A percentile compares a stretch with the other conserved stretches of the same genome.
These are phyloP conservation scores for Phytophthora ramorum DNA, from an alignment of 352 stramenopile species.

Conservation along the genomic window DNA sequence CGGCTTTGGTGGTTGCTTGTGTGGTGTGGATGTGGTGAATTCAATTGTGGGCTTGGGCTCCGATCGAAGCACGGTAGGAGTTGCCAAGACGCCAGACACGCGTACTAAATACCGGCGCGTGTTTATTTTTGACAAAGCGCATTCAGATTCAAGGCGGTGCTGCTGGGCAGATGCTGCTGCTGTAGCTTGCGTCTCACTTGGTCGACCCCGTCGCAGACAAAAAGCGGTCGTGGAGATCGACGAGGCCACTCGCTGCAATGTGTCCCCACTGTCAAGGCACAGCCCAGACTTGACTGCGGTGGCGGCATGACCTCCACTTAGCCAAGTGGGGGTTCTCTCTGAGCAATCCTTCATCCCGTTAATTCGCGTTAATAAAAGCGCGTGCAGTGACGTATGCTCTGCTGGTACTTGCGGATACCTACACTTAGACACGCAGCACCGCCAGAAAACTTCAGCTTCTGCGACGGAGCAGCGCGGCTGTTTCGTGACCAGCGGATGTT, in stretches of 20 bases:
- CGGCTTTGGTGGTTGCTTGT: constrained; percentile 1
- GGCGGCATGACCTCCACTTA: too few relatives aligned
- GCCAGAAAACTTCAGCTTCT: constrained; percentile 32
- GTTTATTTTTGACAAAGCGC: background rate
- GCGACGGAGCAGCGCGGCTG: constrained; percentile 9
- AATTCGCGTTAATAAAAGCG: too few relatives aligned
- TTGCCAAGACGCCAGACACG: background rate
- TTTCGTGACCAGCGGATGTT: background rate
- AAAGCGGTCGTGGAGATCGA: too few relatives aligned
- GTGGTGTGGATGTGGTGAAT: constrained; percentile 3
- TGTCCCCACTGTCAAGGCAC: too few relatives aligned
- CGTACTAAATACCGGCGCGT: background rate
- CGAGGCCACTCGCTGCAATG: too few relatives aligned
- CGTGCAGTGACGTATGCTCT: too few relatives aligned
- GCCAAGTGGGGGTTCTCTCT: background rate
- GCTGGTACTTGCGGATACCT: background rate
- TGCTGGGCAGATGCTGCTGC: background rate
- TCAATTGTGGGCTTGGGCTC: background rate
- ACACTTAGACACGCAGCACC: constrained; percentile 31
- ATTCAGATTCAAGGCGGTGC: constrained; percentile 2
- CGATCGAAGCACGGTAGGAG: background rate
- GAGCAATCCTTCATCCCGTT: background rate
- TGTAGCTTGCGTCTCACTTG: background rate
- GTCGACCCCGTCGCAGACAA: too few relatives aligned
- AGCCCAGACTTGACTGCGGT: too few relatives aligned